These are phyloP conservation scores for Astrothelium macrocarpum DNA, from an alignment of 495 filamentous ascomycete species.

Conservation along the genomic window DNA sequence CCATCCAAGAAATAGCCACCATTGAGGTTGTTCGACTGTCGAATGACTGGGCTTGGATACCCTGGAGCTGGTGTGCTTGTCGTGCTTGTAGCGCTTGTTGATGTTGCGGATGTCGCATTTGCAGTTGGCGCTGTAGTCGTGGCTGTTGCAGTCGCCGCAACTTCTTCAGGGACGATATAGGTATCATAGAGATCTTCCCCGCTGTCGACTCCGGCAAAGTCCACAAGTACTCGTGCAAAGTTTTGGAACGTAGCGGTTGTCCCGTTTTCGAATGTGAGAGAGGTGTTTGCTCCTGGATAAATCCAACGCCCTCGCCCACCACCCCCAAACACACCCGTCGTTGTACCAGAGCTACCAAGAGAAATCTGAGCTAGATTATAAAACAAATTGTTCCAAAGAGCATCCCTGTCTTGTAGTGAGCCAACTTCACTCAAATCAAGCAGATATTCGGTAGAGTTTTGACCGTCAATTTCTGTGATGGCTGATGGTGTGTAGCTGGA, in stretches of 20 bases:
- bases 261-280: slow-evolving; percentile 29
- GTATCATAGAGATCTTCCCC: slow-evolving; percentile 32
- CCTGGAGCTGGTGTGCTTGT: slow-evolving; percentile 31
- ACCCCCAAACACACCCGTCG: slow-evolving; percentile 26
- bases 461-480: slow-evolving; percentile 26
- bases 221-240: slow-evolving; percentile 14
- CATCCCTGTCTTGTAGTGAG: slow-evolving; percentile 18
- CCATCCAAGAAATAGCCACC: slow-evolving; percentile 43
- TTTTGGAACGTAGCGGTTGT: slow-evolving; percentile 11
- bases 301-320: slow-evolving; percentile 17
- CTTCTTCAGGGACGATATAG: slow-evolving; percentile 20
- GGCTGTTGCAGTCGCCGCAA: slow-evolving; percentile 7
- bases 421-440: slow-evolving; percentile 13
- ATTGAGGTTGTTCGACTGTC: slow-evolving; percentile 34
- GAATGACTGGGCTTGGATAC: slow-evolving; percentile 42
- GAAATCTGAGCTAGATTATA: slow-evolving; percentile 16
- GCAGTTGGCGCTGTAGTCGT: slow-evolving; percentile 15
- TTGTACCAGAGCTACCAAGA: slow-evolving; percentile 21
- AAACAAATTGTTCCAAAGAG: slow-evolving; percentile 21
- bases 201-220: slow-evolving; percentile 24
- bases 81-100: slow-evolving; percentile 7
- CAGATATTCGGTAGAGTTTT: slow-evolving; percentile 23
- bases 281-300: slow-evolving; percentile 19
- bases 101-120: slow-evolving; percentile 10
- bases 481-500: slow-evolving; percentile 25